Conservation (phyloP, 2,329 filamentous ascomycete species). For the Monosporascus ibericus region DNA sequence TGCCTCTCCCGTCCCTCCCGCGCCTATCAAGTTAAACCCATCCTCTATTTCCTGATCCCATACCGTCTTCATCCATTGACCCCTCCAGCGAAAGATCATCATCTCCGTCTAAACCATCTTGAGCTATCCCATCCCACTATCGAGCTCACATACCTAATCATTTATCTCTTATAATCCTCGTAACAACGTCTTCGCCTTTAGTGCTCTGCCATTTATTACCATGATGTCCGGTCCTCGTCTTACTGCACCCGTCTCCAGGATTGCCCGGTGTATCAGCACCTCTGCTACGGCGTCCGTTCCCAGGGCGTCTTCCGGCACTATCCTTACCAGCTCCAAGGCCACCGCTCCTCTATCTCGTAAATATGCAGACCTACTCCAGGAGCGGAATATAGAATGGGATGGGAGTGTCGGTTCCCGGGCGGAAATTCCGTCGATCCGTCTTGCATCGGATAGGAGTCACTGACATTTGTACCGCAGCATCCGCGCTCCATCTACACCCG, state of each 20-base stretch:
- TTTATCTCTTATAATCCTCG: too few species aligned
- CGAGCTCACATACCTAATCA: not conserved
- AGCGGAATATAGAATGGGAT: conserved; percentile 26
- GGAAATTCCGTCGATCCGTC: not conserved
- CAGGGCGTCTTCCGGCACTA: conserved; percentile 14
- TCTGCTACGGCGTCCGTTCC: conserved; percentile 16
- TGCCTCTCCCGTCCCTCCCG: not conserved
- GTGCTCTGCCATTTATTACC: not conserved
- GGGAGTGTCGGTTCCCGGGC: conserved; percentile 14
- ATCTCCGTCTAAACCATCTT: too few species aligned
- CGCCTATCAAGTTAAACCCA: not conserved
- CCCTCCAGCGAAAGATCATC: not conserved
- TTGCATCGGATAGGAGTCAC: conserved; percentile 2
- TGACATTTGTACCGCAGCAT: conserved; percentile 22
- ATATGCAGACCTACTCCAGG: conserved; percentile 29
- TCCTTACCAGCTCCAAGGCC: conserved; percentile 22
- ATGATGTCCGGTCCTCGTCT: conserved; percentile 25
- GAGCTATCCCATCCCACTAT: not conserved
- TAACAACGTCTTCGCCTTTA: not conserved
- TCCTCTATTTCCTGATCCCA: not conserved
- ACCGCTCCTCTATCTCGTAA: conserved; percentile 24
- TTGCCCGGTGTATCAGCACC: conserved; percentile 26
- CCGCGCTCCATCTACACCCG: conserved; percentile 25
- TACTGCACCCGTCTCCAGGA: conserved; percentile 24
- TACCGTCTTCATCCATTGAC: not conserved